Evolutionary conservation across 1,284 basidiomycete genomes (phyloP).

Genomic region (Ceratobasidium sp.): DNA sequence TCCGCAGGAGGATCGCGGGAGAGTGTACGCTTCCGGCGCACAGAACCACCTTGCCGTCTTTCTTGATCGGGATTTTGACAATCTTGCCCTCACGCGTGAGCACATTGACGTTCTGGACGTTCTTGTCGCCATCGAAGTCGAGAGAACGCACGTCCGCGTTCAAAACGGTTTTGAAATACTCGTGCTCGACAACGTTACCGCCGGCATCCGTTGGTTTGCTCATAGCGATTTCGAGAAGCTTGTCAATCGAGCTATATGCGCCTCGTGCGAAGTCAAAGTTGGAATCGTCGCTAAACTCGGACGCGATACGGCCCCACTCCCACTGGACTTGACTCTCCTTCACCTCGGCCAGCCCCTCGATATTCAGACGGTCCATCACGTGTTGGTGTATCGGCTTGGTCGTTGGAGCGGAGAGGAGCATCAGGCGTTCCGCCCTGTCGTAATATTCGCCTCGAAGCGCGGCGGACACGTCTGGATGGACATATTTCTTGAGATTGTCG

Average conservation of each 20-base stretch:
- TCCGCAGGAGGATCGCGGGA: constrained; percentile 49
- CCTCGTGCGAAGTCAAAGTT: constrained; percentile 51
- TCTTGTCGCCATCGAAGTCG: neutral
- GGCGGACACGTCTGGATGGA: constrained; percentile 11
- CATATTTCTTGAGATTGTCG: constrained; percentile 43
- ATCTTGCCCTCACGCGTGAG: constrained; percentile 19
- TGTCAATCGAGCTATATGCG: constrained; percentile 51
- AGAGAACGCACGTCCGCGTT: constrained; percentile 47
- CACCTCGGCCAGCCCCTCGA: neutral
- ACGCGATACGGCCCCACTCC: constrained; percentile 52
- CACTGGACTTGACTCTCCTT: constrained; percentile 45
- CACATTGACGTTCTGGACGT: constrained; percentile 35
- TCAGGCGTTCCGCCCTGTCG: constrained; percentile 46
- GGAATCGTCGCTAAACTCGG: constrained; percentile 48
- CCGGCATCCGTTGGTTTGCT: constrained; percentile 38
- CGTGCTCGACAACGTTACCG: constrained; percentile 28
- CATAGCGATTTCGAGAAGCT: constrained; percentile 51
- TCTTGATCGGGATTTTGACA: constrained; percentile 38
- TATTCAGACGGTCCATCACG: constrained; percentile 50
- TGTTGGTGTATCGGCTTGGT: constrained; percentile 47
- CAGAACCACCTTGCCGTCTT: constrained; percentile 47
- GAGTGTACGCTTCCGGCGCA: constrained; percentile 49
- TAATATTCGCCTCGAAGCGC: constrained; percentile 27
- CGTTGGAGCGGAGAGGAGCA: constrained; percentile 44
- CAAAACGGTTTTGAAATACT: constrained; percentile 49